phyloP scores from a whole-genome alignment of 192 early-diverging fungal genomes.

The Hyaloraphidium curvatum region DNA sequence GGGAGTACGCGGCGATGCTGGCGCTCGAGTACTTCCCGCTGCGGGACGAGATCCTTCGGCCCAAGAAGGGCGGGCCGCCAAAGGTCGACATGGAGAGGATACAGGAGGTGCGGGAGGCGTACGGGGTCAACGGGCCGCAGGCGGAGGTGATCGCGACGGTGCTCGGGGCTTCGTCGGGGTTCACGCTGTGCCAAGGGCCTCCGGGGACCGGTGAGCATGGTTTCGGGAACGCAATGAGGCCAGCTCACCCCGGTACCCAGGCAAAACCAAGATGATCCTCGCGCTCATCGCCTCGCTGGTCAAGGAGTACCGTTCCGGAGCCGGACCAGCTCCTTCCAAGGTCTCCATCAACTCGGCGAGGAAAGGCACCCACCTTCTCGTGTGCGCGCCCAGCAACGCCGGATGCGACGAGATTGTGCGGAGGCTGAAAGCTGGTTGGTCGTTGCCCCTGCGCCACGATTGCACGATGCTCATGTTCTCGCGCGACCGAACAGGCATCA shows the following conservation, averaged over 20 bases:
- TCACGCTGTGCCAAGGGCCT: constrained; percentile 75
- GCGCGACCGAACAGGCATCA: no score
- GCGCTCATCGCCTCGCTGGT: constrained; percentile 55
- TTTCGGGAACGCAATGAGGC: neutral
- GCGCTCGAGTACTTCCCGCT: constrained; percentile 41
- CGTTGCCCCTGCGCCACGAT: no score
- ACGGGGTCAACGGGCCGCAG: constrained; percentile 81
- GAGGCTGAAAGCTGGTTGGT: constrained; percentile 46
- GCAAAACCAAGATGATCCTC: constrained; percentile 84
- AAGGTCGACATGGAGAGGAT: no score
- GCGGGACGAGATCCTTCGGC: no score
- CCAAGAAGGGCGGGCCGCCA: no score
- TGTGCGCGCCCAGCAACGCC: constrained; percentile 92
- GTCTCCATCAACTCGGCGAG: constrained; percentile 6
- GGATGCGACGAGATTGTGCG: constrained; percentile 90
- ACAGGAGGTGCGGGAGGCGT: no score
- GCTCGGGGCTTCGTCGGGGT: constrained; percentile 40
- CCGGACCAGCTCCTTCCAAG: neutral
- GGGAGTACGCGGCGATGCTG: constrained; percentile 65
- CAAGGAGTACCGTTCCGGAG: constrained; percentile 10
- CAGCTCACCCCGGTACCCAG: constrained; percentile 42
- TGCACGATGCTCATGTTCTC: no score
- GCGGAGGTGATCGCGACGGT: constrained; percentile 63
- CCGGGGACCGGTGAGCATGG: constrained; percentile 27
- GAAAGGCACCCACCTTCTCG: constrained; percentile 40